phyloP scores from a whole-genome alignment of 352 stramenopile species.

The Phytophthora foliorum region DNA sequence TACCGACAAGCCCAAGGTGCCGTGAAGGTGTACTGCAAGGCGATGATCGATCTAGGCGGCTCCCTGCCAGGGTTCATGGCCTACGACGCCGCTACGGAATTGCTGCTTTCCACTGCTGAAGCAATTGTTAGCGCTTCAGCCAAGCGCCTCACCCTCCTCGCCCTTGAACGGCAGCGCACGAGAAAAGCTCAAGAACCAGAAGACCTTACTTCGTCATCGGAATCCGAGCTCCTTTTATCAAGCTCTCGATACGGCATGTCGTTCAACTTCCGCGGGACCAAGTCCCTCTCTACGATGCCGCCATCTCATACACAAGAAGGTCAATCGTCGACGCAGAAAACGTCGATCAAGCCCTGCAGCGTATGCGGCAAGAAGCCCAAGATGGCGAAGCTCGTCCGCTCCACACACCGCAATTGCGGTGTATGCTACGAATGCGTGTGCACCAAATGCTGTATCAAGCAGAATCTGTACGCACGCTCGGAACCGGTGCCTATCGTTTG shows the following conservation, averaged over 20 bases:
- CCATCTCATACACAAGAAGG: slow-evolving; percentile 8
- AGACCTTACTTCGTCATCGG: slow-evolving; percentile 29
- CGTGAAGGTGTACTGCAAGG: slow-evolving; percentile 70
- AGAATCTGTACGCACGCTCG: slow-evolving; percentile 49
- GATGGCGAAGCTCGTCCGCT: slow-evolving; percentile 40
- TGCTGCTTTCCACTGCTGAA: slow-evolving; percentile 52
- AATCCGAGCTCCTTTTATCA: slow-evolving; percentile 27
- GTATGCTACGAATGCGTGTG: slow-evolving; percentile 56
- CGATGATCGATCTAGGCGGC: slow-evolving; percentile 59
- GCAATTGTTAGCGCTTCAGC: slow-evolving; percentile 49
- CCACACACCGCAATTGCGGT: slow-evolving; percentile 46
- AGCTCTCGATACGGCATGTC: slow-evolving; percentile 29
- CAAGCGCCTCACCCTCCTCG: slow-evolving; percentile 55
- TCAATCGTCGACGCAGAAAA: slow-evolving; percentile 12
- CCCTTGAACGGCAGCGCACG: slow-evolving; percentile 6
- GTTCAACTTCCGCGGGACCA: slow-evolving; percentile 34
- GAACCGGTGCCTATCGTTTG: slow-evolving; percentile 52
- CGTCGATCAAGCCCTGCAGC: slow-evolving; percentile 29
- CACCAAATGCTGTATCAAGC: slow-evolving; percentile 65
- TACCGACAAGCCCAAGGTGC: slow-evolving; percentile 58
- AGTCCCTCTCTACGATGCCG: slow-evolving; percentile 17
- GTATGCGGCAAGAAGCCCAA: slow-evolving; percentile 41
- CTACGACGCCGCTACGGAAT: slow-evolving; percentile 51
- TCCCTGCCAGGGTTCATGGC: slow-evolving; percentile 57
- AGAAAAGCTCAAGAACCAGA: slow-evolving; percentile 22